Evolutionary conservation across 768 basidiomycete genomes (phyloP), one percentile per base, ranked within the genome.

Genomic region (Kondoa malvinella): DNA sequence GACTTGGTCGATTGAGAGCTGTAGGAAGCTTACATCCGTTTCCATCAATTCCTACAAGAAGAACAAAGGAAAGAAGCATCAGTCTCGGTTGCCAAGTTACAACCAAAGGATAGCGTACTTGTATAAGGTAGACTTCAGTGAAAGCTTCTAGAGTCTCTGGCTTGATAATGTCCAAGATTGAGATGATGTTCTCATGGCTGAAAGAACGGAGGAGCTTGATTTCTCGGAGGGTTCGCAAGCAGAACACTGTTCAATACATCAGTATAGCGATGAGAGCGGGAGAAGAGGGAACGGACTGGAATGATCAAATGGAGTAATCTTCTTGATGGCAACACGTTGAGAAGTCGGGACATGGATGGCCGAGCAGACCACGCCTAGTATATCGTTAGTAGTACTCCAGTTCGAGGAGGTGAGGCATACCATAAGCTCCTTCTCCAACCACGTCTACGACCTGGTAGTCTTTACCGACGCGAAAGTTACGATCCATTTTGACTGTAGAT

Each of bases 271-370:
- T 60, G 3, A n/a, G 25, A 27, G 32, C n/a, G 32, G 4, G 14
- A 21, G 17, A 2, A 2, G 27, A 16, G 33, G 64, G 2, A 31
- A 26, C 1, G 2, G 27, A 70, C 68, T 90, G 68, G 90, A 86
- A 75, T 92, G 91, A 76, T 94, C 92, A 73, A 94, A 95, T 3
- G 91, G 91, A 0, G 87, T 85, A 78, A 95, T 91, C 80, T 89
- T 89, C 82, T 95, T 95, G 81, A 95, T 92, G 66, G 92, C 92
- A 69, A 97, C 94, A 77, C 90, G 90, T 68, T 89, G 86, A 65
- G 86, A 85, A 65, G 87, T 88, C 1, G 89, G 86, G 70, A 84
- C 77, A 76, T 97, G 92, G 1, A 92, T 80, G 2, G 92, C 92
- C 27, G 92, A 92, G 78, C 74, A 76, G 65, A 34, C 59, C 4